Evolutionary conservation across 164 flowering plant species (phyloP).

Genomic region (Berberis vulgaris): DNA sequence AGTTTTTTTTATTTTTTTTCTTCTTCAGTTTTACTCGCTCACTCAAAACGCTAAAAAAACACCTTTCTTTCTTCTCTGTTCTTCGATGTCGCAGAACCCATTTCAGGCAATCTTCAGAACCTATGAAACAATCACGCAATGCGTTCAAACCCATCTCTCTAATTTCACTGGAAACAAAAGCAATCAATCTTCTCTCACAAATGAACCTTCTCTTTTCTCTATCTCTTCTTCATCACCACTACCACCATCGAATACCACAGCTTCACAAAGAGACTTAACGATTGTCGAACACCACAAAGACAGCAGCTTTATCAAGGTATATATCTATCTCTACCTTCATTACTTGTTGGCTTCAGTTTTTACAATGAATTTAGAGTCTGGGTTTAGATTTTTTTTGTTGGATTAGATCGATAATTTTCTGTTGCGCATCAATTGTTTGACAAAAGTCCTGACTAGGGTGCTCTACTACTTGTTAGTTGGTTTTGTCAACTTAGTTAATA

Average conservation of each 20-base stretch:
- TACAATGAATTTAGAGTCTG: no score
- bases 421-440: slow-evolving; percentile 7
- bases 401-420: background rate
- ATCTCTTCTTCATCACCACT: slow-evolving; percentile 16
- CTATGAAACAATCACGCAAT: slow-evolving; percentile 30
- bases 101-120: slow-evolving; percentile 31
- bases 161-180: slow-evolving; percentile 18
- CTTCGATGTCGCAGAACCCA: slow-evolving; percentile 17
- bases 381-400: no score
- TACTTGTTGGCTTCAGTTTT: no score
- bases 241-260: background rate
- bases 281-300: slow-evolving; percentile 9
- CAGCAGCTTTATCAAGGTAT: background rate
- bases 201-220: slow-evolving; percentile 15
- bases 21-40: background rate
- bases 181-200: slow-evolving; percentile 6
- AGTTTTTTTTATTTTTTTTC: no score
- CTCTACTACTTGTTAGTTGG: background rate
- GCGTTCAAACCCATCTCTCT: slow-evolving; percentile 48
- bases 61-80: background rate
- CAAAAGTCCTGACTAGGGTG: slow-evolving; percentile 6
- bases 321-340: no score
- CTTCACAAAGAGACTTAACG: no score
- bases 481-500: background rate
- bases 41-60: background rate